Conservation (phyloP, 2,329 filamentous ascomycete genomes). For the Aspergillus versicolor region DNA sequence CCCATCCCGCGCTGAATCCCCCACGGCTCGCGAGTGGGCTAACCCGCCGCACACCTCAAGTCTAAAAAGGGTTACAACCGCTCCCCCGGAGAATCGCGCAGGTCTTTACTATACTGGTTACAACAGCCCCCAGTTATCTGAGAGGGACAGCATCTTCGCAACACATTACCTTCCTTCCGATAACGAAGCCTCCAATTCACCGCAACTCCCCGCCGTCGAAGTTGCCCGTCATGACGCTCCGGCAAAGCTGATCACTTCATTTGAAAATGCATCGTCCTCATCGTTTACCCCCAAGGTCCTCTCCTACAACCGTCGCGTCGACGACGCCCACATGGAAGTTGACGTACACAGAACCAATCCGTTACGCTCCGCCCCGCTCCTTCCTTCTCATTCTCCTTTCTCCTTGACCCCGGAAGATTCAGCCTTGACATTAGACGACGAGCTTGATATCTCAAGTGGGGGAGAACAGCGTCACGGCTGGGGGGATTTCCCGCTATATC, state of each 20-base stretch:
- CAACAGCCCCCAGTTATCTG: conserved; percentile 55
- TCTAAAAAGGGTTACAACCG: conserved; percentile 38
- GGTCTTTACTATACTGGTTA: conserved; percentile 31
- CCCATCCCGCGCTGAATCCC: conserved; percentile 37
- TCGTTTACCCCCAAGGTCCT: conserved; percentile 29
- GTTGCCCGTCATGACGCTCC: conserved; percentile 31
- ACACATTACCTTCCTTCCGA: conserved; percentile 58
- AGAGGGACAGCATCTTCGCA: conserved; percentile 64
- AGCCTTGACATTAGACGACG: conserved; percentile 24
- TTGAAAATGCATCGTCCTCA: conserved; percentile 30
- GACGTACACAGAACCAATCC: conserved; percentile 34
- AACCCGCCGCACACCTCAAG: conserved; percentile 26
- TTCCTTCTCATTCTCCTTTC: conserved; percentile 22
- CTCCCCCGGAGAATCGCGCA: conserved; percentile 30
- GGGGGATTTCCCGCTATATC: conserved; percentile 22
- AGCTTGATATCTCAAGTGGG: conserved; percentile 19
- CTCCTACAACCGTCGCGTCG: conserved; percentile 27
- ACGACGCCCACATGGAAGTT: conserved; percentile 39
- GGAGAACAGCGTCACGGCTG: conserved; percentile 17
- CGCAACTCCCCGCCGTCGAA: conserved; percentile 34
- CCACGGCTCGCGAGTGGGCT: conserved; percentile 37
- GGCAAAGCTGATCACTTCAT: conserved; percentile 30
- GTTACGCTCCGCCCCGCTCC: conserved; percentile 29
- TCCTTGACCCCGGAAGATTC: conserved; percentile 30
- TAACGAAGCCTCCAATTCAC: conserved; percentile 42